A percentile compares a stretch with the other conserved stretches of the same genome.
These are phyloP conservation scores for Metarhizium robertsii DNA, from an alignment of 2,329 filamentous ascomycete species.

Conservation along the genomic window DNA sequence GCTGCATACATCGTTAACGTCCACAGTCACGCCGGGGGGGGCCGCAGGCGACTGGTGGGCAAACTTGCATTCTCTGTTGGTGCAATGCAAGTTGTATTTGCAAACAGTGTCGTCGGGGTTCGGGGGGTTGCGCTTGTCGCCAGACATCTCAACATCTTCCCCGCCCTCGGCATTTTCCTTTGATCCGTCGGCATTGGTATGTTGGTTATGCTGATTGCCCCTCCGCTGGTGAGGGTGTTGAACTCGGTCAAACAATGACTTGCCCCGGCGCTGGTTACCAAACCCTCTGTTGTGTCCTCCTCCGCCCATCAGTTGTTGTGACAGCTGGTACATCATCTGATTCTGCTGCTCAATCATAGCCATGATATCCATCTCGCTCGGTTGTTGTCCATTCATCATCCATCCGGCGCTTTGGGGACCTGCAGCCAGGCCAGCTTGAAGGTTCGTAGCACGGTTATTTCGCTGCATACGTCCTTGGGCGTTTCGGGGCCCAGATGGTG, in stretches of 20 bases:
- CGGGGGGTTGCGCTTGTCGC: conserved; percentile 40
- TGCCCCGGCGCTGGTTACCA: conserved; percentile 32
- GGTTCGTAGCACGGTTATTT: conserved; percentile 33
- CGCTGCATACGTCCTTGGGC: conserved; percentile 39
- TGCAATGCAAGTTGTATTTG: conserved; percentile 83
- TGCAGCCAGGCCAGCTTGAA: conserved; percentile 39
- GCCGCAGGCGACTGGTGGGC: conserved; percentile 92
- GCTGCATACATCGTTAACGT: conserved; percentile 69
- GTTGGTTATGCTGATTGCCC: conserved; percentile 28
- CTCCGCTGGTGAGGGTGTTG: conserved; percentile 41
- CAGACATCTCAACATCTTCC: conserved; percentile 56
- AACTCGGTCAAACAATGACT: conserved; percentile 68
- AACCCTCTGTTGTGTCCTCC: conserved; percentile 24
- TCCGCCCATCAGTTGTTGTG: conserved; percentile 51
- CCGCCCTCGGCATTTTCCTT: conserved; percentile 29
- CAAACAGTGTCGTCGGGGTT: conserved; percentile 64
- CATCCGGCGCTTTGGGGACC: conserved; percentile 29
- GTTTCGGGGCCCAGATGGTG: conserved; percentile 62
- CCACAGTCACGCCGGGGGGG: conserved; percentile 65
- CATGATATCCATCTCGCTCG: conserved; percentile 48
- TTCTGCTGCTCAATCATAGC: conserved; percentile 84
- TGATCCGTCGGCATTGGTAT: conserved; percentile 21
- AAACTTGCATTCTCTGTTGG: conserved; percentile 82
- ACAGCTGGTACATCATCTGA: conserved; percentile 72
- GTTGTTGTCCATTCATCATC: conserved; percentile 38